These are phyloP conservation scores for Cutaneotrichosporon sp. DNA, from an alignment of 1,284 basidiomycete genomes.

Conservation along the genomic window DNA sequence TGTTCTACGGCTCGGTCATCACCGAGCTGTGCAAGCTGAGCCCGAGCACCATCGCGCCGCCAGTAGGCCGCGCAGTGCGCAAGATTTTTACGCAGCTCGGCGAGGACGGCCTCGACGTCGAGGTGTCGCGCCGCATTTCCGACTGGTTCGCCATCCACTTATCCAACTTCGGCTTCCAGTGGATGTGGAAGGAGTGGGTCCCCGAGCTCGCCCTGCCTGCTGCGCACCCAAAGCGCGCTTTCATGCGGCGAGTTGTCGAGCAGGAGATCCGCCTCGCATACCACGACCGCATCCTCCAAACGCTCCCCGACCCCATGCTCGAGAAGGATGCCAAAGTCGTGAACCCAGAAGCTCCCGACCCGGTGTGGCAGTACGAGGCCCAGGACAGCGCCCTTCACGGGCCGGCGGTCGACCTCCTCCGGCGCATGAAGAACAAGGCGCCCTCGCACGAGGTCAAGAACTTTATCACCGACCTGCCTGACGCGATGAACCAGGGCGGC, in stretches of 20 bases:
- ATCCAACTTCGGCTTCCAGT: constrained; percentile 96
- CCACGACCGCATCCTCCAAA: constrained; percentile 88
- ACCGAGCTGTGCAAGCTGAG: constrained; percentile 92
- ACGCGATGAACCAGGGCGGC: constrained; percentile 39
- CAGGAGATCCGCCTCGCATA: constrained; percentile 91
- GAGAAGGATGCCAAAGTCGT: constrained; percentile 61
- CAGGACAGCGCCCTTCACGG: constrained; percentile 74
- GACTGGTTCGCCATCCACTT: constrained; percentile 97
- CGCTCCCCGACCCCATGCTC: constrained; percentile 77
- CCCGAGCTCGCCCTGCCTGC: constrained; percentile 71
- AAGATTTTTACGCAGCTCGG: constrained; percentile 74
- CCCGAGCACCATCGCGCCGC: constrained; percentile 88
- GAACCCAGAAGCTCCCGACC: constrained; percentile 72
- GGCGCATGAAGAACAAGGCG: constrained; percentile 72
- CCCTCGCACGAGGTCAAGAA: constrained; percentile 72
- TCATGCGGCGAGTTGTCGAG: constrained; percentile 85
- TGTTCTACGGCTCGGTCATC: constrained; percentile 89
- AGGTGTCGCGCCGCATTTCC: constrained; percentile 74
- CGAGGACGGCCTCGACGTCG: constrained; percentile 77
- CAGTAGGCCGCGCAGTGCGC: constrained; percentile 91
- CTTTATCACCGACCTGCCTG: constrained; percentile 67
- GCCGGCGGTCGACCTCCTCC: constrained; percentile 75
- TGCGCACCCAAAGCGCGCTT: constrained; percentile 80
- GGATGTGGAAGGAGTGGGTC: constrained; percentile 99
- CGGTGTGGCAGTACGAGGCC: constrained; percentile 80